Evolutionary conservation across 345 rosid species (phyloP), one percentile per base, ranked within the genome.

Genomic region (Erucastrum elatum): DNA sequence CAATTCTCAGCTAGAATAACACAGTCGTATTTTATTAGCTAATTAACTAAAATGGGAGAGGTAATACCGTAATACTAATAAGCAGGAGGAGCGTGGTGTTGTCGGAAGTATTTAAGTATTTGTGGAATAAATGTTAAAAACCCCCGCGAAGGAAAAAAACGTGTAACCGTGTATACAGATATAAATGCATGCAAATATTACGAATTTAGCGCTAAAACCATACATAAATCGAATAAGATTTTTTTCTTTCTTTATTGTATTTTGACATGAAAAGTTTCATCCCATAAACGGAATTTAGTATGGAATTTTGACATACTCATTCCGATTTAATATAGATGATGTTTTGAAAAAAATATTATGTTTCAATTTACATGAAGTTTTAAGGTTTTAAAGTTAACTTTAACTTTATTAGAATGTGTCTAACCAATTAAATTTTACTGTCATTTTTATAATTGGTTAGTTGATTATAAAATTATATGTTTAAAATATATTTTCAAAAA

Each of bases 41-140:
- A 53, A 37, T 31, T 58, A 78, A 35, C 15, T 78, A 65, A 55
- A 39, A 39, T 29, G 2, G 35, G 13, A 77, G 41, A 64, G 39
- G 7, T 35, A 35, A 35, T 35, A 33, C 21, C 21, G 21, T 21
- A 29, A 29, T 62, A 75, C 15, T 77, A 66, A 11, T 34, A 67
- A 46, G 27, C 58, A 61, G 49, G 58, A 79, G 58, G 73, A 72
- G 70, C 82, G 82, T 67, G 34, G 74, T 66, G 4, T 67, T 72
- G 74, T 67, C 82, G 67, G 74, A 67, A 46, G 10, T 73, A 59
- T n/a, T 62, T 21, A 39, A 60, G 46, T 63, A 29, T 29, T 12
- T 10, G 5, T 51, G 41, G 64, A 39, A 64, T 71, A 56, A 31
- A 49, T 49, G 51, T 12, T 44, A 11, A 41, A 35, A 16, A 71